A percentile compares a stretch with the other conserved stretches of the same genome.
Conservation (phyloP, 1,284 basidiomycete genomes). For the Stereum hirsutum region DNA sequence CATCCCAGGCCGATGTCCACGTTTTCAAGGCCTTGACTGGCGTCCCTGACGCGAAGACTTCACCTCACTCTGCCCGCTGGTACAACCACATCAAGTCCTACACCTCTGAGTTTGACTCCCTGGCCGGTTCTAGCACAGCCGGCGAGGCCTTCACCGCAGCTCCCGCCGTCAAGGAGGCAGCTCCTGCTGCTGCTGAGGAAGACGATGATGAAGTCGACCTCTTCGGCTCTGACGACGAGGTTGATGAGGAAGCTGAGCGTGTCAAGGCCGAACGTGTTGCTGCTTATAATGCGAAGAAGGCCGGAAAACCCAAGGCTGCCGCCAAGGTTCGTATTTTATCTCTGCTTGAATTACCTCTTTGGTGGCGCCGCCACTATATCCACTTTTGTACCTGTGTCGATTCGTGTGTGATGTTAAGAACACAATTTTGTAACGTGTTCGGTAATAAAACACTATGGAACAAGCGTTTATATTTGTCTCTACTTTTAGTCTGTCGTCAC, state of each 20-base stretch:
- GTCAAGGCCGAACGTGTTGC: conserved; percentile 95
- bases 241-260: conserved; percentile 87
- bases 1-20: conserved; percentile 94
- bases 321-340: conserved; percentile 65
- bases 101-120: conserved; percentile 64
- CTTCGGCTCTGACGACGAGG: conserved; percentile 86
- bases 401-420: no score
- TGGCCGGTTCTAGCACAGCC: conserved; percentile 81
- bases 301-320: conserved; percentile 79
- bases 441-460: no score
- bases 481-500: conserved; percentile 80
- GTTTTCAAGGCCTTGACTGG: conserved; percentile 78
- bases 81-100: conserved; percentile 92
- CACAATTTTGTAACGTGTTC: no score
- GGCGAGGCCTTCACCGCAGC: conserved; percentile 62
- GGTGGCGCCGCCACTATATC: no score
- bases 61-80: conserved; percentile 87
- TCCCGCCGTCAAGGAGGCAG: conserved; percentile 30
- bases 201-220: conserved; percentile 94
- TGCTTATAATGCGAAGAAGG: conserved; percentile 92
- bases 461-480: conserved; percentile 12
- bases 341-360: background rate
- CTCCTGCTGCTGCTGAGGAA: conserved; percentile 43
- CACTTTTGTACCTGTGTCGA: no score
- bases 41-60: conserved; percentile 55